These are phyloP conservation scores for Fraxinus cuspidata DNA, from an alignment of 257 asterid species.

Conservation along the genomic window DNA sequence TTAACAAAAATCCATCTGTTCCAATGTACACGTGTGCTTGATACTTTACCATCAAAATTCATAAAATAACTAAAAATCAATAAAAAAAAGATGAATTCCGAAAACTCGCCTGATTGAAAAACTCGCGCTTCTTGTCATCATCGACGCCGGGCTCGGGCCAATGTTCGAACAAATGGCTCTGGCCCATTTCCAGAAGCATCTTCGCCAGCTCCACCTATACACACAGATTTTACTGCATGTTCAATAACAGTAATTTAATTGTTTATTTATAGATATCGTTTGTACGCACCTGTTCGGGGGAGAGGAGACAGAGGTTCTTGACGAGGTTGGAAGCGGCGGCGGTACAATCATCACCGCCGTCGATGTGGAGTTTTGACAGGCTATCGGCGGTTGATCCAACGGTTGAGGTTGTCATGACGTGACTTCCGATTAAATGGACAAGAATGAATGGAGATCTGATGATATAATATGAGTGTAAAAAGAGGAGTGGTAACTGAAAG, in stretches of 20 bases:
- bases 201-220: constrained; percentile 81
- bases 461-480: not conserved
- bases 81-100: not conserved
- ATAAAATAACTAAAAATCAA: not conserved
- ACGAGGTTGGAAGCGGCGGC: constrained; percentile 59
- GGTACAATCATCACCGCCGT: constrained; percentile 36
- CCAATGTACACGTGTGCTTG: not conserved
- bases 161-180: constrained; percentile 76
- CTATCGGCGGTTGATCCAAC: constrained; percentile 45
- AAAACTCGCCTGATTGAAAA: constrained; percentile 71
- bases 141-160: constrained; percentile 90
- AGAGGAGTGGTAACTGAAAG: not conserved
- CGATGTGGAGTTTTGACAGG: constrained; percentile 47
- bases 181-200: constrained; percentile 64
- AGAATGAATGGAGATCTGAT: constrained; percentile 2
- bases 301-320: constrained; percentile 61
- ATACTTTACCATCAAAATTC: constrained; percentile 8
- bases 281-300: constrained; percentile 58
- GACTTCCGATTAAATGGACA: constrained; percentile 22
- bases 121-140: constrained; percentile 67
- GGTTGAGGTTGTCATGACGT: constrained; percentile 43
- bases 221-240: constrained; percentile 8
- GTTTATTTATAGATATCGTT: not conserved
- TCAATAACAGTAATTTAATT: not conserved
- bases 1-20: constrained; percentile 1